Evolutionary conservation across 192 early-diverging fungal species (phyloP).

Genomic region (Coemansia sp.): DNA sequence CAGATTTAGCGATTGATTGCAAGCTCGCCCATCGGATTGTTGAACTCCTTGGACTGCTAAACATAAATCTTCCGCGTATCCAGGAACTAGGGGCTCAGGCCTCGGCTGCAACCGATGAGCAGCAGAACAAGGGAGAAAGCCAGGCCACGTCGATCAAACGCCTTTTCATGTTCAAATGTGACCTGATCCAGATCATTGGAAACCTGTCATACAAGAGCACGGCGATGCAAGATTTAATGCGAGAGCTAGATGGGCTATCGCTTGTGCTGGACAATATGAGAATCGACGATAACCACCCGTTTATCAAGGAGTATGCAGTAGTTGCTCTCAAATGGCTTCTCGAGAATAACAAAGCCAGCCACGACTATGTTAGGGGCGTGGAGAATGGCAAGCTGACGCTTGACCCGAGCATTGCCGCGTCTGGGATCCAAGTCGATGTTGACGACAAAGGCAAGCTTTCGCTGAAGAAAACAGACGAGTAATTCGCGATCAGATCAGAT

Average conservation of each 20-base stretch:
- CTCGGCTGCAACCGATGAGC: not conserved
- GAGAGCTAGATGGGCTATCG: constrained; percentile 42
- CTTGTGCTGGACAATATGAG: constrained; percentile 47
- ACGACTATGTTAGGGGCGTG: constrained; percentile 35
- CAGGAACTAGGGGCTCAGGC: constrained; percentile 5
- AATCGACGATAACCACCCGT: constrained; percentile 54
- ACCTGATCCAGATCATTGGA: constrained; percentile 42
- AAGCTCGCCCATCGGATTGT: constrained; percentile 13
- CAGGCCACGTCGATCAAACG: not conserved
- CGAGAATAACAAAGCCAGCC: constrained; percentile 31
- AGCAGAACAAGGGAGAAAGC: not conserved
- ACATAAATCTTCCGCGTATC: constrained; percentile 32
- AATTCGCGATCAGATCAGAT: not conserved
- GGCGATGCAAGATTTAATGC: constrained; percentile 30
- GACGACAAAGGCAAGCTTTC: constrained; percentile 1
- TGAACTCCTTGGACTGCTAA: constrained; percentile 32
- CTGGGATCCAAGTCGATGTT: constrained; percentile 9
- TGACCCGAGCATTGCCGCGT: constrained; percentile 11
- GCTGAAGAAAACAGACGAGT: not conserved
- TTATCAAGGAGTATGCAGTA: constrained; percentile 49
- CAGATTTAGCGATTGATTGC: constrained; percentile 10
- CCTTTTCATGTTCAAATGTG: constrained; percentile 51
- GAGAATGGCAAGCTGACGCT: constrained; percentile 15
- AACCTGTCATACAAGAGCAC: constrained; percentile 29
- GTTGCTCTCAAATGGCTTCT: constrained; percentile 41